These are phyloP conservation scores for Fusarium sp. DNA, from an alignment of 2,329 filamentous ascomycete species.

Conservation along the genomic window DNA sequence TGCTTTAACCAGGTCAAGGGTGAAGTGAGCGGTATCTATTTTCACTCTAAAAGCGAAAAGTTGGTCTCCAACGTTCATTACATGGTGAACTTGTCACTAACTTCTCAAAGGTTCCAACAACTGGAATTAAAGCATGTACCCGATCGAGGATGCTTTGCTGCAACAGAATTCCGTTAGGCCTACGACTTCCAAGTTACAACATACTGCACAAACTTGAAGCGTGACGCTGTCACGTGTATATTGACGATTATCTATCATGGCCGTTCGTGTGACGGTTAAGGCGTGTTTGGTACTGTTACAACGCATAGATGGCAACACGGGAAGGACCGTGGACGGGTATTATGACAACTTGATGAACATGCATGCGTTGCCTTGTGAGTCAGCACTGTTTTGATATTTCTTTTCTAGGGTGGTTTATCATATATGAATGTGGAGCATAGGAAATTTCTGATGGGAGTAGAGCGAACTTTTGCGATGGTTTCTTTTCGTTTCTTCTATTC, in stretches of 20 bases:
- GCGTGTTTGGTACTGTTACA: slow-evolving; percentile 26
- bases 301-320: slow-evolving; percentile 42
- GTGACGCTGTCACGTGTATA: slow-evolving; percentile 2
- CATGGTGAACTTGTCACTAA: slow-evolving; percentile 3
- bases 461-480: slow-evolving; percentile 36
- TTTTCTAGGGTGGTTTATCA: slow-evolving; percentile 27
- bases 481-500: slow-evolving; percentile 4
- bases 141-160: slow-evolving; percentile 83
- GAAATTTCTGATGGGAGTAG: slow-evolving; percentile 40
- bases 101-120: slow-evolving; percentile 80
- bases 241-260: slow-evolving; percentile 11
- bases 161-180: slow-evolving; percentile 78
- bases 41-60: slow-evolving; percentile 98
- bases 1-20: slow-evolving; percentile 95
- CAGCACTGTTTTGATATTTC: slow-evolving; percentile 31
- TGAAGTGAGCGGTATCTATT: slow-evolving; percentile 92
- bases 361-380: slow-evolving; percentile 27
- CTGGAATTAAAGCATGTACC: slow-evolving; percentile 89
- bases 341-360: slow-evolving; percentile 33
- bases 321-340: slow-evolving; percentile 32
- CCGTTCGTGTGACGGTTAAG: slow-evolving; percentile 17
- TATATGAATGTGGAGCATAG: slow-evolving; percentile 36
- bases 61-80: slow-evolving; percentile 60
- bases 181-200: neutral
- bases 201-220: slow-evolving; percentile 6